A percentile compares a stretch with the other conserved stretches of the same genome.
phyloP scores from a whole-genome alignment of 2,329 filamentous ascomycete species.

The Trichoderma aggressivum region DNA sequence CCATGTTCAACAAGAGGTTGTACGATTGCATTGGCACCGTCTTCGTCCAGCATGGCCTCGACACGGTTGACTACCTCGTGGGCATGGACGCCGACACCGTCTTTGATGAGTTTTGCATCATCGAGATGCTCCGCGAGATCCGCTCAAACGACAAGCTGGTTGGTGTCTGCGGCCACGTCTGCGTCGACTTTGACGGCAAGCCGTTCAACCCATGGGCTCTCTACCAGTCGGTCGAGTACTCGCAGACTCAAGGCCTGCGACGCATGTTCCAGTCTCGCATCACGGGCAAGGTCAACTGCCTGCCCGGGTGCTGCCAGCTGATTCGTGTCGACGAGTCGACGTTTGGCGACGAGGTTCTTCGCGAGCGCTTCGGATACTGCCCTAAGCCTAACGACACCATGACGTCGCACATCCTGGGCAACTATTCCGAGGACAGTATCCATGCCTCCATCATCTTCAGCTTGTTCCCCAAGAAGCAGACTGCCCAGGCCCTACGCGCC shows the following conservation, averaged over 20 bases:
- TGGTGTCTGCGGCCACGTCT: conserved; percentile 48
- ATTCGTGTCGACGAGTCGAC: conserved; percentile 49
- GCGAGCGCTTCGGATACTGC: conserved; percentile 46
- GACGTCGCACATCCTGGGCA: conserved; percentile 47
- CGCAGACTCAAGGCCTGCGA: conserved; percentile 44
- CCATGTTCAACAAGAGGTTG: conserved; percentile 45
- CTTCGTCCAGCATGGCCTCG: conserved; percentile 37
- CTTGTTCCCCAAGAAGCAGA: conserved; percentile 42
- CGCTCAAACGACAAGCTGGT: conserved; percentile 42
- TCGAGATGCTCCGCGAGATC: conserved; percentile 42
- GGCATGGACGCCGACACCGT: conserved; percentile 50
- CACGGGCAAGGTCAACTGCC: conserved; percentile 48
- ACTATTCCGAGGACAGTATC: conserved; percentile 48
- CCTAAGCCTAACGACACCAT: conserved; percentile 48
- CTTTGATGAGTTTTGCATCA: conserved; percentile 44
- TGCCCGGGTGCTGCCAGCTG: conserved; percentile 49
- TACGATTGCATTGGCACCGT: conserved; percentile 40
- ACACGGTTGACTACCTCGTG: conserved; percentile 41
- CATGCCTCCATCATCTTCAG: conserved; percentile 49
- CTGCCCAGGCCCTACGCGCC: conserved; percentile 45
- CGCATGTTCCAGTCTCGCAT: conserved; percentile 48
- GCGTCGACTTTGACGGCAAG: conserved; percentile 42
- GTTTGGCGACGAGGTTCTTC: conserved; percentile 44
- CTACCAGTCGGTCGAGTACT: conserved; percentile 48
- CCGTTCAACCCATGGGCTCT: conserved; percentile 45